Conservation (phyloP, 371 early-diverging fungal genomes). For the Mucor plumbeus region DNA sequence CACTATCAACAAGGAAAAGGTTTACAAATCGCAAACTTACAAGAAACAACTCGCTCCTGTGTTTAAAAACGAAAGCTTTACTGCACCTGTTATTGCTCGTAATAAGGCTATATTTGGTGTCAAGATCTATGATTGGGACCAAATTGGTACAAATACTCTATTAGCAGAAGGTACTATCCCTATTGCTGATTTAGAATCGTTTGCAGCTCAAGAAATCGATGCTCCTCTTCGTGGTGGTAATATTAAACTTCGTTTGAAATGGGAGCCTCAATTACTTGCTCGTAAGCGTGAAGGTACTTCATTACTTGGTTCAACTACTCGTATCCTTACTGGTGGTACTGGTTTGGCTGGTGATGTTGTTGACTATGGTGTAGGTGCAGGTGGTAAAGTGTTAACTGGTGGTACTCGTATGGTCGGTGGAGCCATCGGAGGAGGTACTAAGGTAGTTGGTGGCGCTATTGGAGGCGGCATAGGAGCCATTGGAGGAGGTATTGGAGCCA, state of each 20-base stretch:
- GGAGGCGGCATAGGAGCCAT: constrained; percentile 33
- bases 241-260: constrained; percentile 29
- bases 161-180: constrained; percentile 43
- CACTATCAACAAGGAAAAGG: constrained; percentile 70
- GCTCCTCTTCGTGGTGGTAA: constrained; percentile 22
- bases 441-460: constrained; percentile 38
- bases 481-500: constrained; percentile 27
- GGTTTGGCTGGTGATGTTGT: constrained; percentile 26
- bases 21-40: constrained; percentile 73
- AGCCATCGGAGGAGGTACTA: constrained; percentile 26
- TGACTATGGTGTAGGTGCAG: constrained; percentile 32
- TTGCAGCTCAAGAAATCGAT: constrained; percentile 23
- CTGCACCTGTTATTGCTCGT: constrained; percentile 59
- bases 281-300: constrained; percentile 32
- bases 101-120: constrained; percentile 52
- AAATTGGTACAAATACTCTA: constrained; percentile 58
- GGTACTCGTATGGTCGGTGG: constrained; percentile 34
- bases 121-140: constrained; percentile 80
- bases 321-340: constrained; percentile 22
- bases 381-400: constrained; percentile 32
- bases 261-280: constrained; percentile 42
- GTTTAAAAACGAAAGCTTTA: constrained; percentile 72
- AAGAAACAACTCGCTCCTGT: constrained; percentile 80
- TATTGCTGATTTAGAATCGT: constrained; percentile 28
- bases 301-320: constrained; percentile 27